Base-by-base conservation (phyloP, 371 early-diverging fungal genomes). In the Cladochytrium tenue region DNA sequence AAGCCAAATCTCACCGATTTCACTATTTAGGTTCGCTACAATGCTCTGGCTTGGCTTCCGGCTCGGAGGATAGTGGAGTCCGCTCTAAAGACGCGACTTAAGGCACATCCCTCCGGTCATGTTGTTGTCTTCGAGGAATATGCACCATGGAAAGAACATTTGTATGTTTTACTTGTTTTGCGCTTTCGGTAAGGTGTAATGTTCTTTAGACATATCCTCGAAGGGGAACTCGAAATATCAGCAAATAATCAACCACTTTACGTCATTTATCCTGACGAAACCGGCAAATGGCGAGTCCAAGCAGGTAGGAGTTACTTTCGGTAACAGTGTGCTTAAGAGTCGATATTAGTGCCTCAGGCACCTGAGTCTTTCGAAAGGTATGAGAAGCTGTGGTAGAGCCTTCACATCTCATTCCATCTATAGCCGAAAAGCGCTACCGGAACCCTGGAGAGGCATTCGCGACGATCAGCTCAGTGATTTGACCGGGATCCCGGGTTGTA, bases 381-480 rank as follows among this genome's bases (percentile, higher is more conserved):
- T n/a, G n/a, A n/a, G n/a, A n/a, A n/a, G n/a, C n/a, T n/a, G n/a
- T n/a, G n/a, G n/a, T n/a, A n/a, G n/a, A n/a, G n/a, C n/a, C n/a
- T n/a, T n/a, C n/a, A n/a, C n/a, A n/a, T n/a, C n/a, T n/a, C n/a
- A n/a, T n/a, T n/a, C n/a, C n/a, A n/a, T n/a, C n/a, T 32, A 56
- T 55, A 72, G 89, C 65, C 88, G 97, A 67, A 90, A 92, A 74
- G 89, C 97, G 25, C 81, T 99, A 62, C 95, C 95, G 20, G 92
- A 94, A 72, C 85, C 83, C 58, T 99, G 99, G 99, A 27, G 77
- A 17, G 99, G 99, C 3, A 76, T 91, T 69, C 89, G 96, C 61
- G 96, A 95, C 68, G 89, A 92, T 17, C 93, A 88, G 50, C 76
- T 99, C 69, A 86, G 89, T 60, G 86, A 86, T 64, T 78, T 90